phyloP scores from a whole-genome alignment of 2,329 filamentous ascomycete genomes.

The Xylariaceae sp. region DNA sequence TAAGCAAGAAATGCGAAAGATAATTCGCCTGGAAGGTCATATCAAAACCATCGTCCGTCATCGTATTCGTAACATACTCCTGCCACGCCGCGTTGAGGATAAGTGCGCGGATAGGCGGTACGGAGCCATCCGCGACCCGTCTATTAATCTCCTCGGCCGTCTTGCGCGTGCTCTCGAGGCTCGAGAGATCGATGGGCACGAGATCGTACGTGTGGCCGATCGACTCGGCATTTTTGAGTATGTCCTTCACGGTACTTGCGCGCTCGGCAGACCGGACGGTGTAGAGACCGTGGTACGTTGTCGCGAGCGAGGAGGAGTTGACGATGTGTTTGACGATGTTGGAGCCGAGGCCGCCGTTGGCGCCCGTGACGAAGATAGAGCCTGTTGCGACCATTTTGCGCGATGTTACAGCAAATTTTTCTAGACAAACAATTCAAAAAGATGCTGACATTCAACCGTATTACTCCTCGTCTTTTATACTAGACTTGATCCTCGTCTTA shows the following conservation, averaged over 20 bases:
- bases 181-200: conserved; percentile 17
- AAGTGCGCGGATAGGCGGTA: conserved; percentile 28
- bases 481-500: too few relatives aligned
- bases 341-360: conserved; percentile 23
- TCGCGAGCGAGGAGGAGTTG: conserved; percentile 1
- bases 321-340: conserved; percentile 17
- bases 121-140: conserved; percentile 19
- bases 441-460: neutral
- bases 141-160: conserved; percentile 20
- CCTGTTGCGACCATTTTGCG: conserved; percentile 12
- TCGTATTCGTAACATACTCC: conserved; percentile 26
- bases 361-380: conserved; percentile 22
- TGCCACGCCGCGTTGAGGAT: conserved; percentile 24
- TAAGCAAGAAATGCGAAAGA: conserved; percentile 32
- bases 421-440: neutral
- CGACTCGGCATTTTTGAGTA: conserved; percentile 6
- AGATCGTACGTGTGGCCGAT: conserved; percentile 14
- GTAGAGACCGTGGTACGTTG: conserved; percentile 16
- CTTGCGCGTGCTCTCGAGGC: conserved; percentile 17
- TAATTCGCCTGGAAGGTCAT: conserved; percentile 33
- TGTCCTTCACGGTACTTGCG: conserved; percentile 4
- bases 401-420: neutral
- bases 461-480: too few relatives aligned
- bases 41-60: conserved; percentile 33
- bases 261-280: conserved; percentile 16